phyloP scores from a whole-genome alignment of 2,329 filamentous ascomycete species.

The Thermoascus crustaceus region DNA sequence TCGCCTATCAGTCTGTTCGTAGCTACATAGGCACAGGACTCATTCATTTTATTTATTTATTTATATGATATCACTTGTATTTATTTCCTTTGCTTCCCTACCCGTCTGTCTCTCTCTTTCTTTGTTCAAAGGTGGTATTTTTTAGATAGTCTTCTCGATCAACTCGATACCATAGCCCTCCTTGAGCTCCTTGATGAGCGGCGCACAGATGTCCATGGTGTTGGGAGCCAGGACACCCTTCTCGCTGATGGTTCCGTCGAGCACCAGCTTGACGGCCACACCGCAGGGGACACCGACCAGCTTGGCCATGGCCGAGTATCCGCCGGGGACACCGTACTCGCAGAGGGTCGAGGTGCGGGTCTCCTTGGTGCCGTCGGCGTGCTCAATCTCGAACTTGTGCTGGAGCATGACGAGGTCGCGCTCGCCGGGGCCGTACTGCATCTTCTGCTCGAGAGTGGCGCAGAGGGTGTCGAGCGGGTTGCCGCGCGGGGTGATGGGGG shows the following conservation, averaged over 20 bases:
- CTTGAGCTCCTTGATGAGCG: slow-evolving; percentile 69
- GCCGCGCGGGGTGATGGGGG: slow-evolving; percentile 60
- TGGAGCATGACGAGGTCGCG: slow-evolving; percentile 67
- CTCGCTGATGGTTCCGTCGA: slow-evolving; percentile 64
- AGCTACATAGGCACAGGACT: no score
- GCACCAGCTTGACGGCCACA: slow-evolving; percentile 69
- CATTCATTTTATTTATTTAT: no score
- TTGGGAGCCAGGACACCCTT: slow-evolving; percentile 72
- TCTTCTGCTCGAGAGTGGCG: slow-evolving; percentile 81
- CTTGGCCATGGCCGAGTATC: slow-evolving; percentile 12
- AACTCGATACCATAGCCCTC: slow-evolving; percentile 67
- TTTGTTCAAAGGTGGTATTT: no score
- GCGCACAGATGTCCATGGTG: slow-evolving; percentile 60
- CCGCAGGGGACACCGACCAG: slow-evolving; percentile 26
- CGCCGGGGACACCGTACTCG: slow-evolving; percentile 10
- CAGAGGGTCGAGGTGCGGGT: slow-evolving; percentile 11
- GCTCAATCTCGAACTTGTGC: slow-evolving; percentile 45
- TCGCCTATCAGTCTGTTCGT: no score
- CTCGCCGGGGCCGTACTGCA: slow-evolving; percentile 76
- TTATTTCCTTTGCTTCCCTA: no score
- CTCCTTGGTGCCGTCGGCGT: slow-evolving; percentile 9
- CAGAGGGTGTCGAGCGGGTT: slow-evolving; percentile 89
- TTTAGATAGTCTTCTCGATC: slow-evolving; percentile 56
- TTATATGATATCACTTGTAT: no score
- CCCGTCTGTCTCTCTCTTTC: no score